Conservation (phyloP, 2,329 filamentous ascomycete species). For the Lanzia echinophila region DNA sequence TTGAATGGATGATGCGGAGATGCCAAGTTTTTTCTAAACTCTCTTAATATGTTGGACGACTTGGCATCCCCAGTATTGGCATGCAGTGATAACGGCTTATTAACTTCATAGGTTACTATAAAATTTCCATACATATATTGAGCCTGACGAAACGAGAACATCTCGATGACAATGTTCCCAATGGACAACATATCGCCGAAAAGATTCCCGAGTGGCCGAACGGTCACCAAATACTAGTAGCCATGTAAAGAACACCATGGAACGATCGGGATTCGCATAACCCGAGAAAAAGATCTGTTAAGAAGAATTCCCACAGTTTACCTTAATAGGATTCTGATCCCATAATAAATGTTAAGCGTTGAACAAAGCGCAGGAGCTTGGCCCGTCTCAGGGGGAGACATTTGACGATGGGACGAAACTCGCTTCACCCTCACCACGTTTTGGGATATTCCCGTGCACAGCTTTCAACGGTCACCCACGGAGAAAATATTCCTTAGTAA, state of each 20-base stretch:
- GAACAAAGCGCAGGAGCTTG: slow-evolving; percentile 21
- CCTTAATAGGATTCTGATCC: slow-evolving; percentile 12
- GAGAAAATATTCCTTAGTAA: background rate
- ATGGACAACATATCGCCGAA: too few species aligned
- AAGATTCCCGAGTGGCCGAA: too few species aligned
- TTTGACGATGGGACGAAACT: slow-evolving; percentile 31
- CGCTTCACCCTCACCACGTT: slow-evolving; percentile 34
- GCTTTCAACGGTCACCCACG: background rate
- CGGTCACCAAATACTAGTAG: too few species aligned
- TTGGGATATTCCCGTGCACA: slow-evolving; percentile 1
- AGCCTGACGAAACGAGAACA: background rate
- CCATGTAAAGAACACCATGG: too few species aligned
- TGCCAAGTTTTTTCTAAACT: slow-evolving; percentile 3
- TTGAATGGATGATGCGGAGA: background rate
- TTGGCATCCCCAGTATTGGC: background rate
- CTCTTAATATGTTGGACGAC: background rate
- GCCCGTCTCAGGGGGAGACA: slow-evolving; percentile 21
- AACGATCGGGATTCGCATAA: background rate
- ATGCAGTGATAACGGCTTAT: background rate
- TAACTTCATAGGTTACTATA: background rate
- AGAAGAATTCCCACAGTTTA: slow-evolving; percentile 10
- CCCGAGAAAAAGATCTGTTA: background rate
- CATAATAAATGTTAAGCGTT: slow-evolving; percentile 4
- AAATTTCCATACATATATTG: too few species aligned
- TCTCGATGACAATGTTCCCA: too few species aligned